phyloP scores from a whole-genome alignment of 352 stramenopile genomes.

The Elongisporangium undulatum region DNA sequence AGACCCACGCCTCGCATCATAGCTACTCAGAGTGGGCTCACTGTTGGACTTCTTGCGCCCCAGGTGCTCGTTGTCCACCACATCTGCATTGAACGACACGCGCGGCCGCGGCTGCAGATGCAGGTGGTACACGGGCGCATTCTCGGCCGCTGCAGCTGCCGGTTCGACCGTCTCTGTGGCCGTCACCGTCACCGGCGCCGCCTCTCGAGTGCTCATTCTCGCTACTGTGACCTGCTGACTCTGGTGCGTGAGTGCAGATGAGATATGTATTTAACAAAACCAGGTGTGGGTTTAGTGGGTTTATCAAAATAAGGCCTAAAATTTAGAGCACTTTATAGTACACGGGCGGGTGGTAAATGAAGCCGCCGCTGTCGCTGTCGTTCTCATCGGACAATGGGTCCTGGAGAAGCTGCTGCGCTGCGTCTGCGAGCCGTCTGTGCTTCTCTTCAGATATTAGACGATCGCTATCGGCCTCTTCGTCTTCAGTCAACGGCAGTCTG shows the following conservation, averaged over 20 bases:
- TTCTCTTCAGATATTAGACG: background rate
- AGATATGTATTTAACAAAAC: constrained; percentile 4
- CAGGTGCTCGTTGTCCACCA: constrained; percentile 92
- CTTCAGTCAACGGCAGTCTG: background rate
- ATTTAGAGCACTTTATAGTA: constrained; percentile 8
- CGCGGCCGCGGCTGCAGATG: constrained; percentile 74
- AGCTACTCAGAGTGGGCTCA: constrained; percentile 12
- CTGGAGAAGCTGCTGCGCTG: background rate
- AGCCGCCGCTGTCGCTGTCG: background rate
- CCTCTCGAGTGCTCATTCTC: constrained; percentile 24
- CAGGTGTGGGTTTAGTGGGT: background rate
- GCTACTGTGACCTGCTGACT: background rate
- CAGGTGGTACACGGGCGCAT: constrained; percentile 48
- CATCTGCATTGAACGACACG: constrained; percentile 86
- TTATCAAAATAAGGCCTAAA: background rate
- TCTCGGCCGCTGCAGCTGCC: constrained; percentile 5
- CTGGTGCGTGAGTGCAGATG: background rate
- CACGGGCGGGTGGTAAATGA: constrained; percentile 8
- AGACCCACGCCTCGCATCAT: background rate
- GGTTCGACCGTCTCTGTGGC: constrained; percentile 14
- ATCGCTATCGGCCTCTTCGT: background rate
- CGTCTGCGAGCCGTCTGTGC: background rate
- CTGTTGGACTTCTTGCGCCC: constrained; percentile 90
- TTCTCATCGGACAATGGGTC: background rate
- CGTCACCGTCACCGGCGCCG: constrained; percentile 26